Evolutionary conservation across 2,329 filamentous ascomycete genomes (phyloP).

Genomic region (Pseudocercospora eumusae): DNA sequence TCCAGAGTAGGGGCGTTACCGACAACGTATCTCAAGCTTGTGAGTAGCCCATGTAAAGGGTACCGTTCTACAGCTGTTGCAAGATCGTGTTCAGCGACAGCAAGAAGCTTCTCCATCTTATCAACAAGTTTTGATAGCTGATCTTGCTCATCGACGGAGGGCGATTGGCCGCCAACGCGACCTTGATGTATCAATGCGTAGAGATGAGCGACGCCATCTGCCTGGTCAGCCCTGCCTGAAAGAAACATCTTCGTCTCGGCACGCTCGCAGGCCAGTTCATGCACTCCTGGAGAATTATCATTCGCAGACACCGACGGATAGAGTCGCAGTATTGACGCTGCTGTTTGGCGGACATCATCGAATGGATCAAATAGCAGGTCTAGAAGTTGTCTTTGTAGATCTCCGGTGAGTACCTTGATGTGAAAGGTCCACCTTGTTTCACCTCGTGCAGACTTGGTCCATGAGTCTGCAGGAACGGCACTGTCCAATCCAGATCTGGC

Average conservation of each 20-base stretch:
- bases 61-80: conserved; percentile 57
- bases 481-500: conserved; percentile 68
- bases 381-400: conserved; percentile 63
- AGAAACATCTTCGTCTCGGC: conserved; percentile 60
- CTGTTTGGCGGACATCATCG: conserved; percentile 75
- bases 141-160: neutral
- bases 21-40: conserved; percentile 37
- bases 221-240: conserved; percentile 86
- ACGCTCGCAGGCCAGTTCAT: conserved; percentile 15
- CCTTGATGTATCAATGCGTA: conserved; percentile 65
- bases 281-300: neutral
- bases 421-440: conserved; percentile 54
- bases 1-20: neutral
- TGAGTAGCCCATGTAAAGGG: conserved; percentile 48
- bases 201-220: conserved; percentile 81
- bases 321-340: conserved; percentile 49
- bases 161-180: neutral
- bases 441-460: conserved; percentile 53
- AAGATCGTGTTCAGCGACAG: conserved; percentile 64
- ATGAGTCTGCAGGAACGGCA: conserved; percentile 41
- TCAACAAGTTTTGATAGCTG: conserved; percentile 51
- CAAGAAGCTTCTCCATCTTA: conserved; percentile 66
- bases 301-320: conserved; percentile 9
- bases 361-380: conserved; percentile 88
- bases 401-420: conserved; percentile 46